Base-by-base conservation (phyloP, 2,329 filamentous ascomycete genomes). In the Colletotrichum somersetense region DNA sequence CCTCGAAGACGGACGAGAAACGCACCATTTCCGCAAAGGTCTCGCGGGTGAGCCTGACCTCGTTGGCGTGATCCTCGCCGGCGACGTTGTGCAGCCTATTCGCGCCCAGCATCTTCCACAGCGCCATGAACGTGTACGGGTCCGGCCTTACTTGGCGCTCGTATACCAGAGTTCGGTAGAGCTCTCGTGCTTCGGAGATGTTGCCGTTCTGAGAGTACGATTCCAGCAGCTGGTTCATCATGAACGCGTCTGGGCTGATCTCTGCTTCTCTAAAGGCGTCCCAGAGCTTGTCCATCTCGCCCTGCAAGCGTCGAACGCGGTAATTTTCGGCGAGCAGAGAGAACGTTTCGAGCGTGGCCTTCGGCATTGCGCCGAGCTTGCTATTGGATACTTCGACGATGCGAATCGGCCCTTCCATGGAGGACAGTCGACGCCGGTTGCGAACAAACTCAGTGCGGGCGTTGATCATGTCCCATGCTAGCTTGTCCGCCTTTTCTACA, bases 401-500 rank as follows among this genome's bases (percentile, higher is more conserved):
- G 26, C 74, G 77, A 57, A 82, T 67, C 8, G 76, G 75, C 56
- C 74, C 74, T 6, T 78, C 74, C 23, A 80, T 64, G 12, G 66
- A 50, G 6, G 75, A 67, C 48, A 78, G 74, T 30, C 80, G 79
- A 76, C 81, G 78, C 77, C 86, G 84, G 55, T 82, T 79, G 74
- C 85, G 83, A n/a, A 93, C 88, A 76, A 91, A 89, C 42, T 89
- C 85, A 58, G 94, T 84, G 40, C 93, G 89, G 40, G 89, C 83
- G 62, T 90, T 86, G 73, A 96, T 91, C 93, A 96, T 96, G 66
- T 88, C 85, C 92, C 92, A 95, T 3, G 89, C 93, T 65, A 94
- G 84, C 48, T 85, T 81, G 76, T 95, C 92, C 2, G 92, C 93
- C 76, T 88, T 88, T 62, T 87, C 82, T 64, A 89, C 81, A 66